Conservation (phyloP, 306 rosid species). For the Cicer bijugum region DNA sequence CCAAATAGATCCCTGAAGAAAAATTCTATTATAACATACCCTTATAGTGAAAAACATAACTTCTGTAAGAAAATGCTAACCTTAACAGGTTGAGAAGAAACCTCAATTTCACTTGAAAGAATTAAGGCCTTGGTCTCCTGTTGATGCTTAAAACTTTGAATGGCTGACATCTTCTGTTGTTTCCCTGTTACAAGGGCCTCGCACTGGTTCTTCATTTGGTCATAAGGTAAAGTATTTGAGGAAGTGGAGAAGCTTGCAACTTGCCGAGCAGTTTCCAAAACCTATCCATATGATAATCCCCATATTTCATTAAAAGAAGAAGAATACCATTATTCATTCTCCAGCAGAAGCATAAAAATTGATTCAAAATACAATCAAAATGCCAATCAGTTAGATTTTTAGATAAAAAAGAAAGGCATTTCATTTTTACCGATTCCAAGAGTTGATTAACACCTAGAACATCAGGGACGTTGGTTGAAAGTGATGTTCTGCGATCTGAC, state of each 20-base stretch:
- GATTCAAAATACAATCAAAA: conserved; percentile 40
- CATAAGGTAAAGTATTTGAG: conserved; percentile 78
- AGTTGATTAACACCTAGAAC: conserved; percentile 86
- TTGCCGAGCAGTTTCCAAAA: conserved; percentile 87
- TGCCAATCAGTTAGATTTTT: conserved; percentile 11
- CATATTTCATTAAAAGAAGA: conserved; percentile 30
- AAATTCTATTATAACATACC: conserved; percentile 8
- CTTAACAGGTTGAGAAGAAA: conserved; percentile 49
- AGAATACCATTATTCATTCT: conserved; percentile 15
- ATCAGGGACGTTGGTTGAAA: conserved; percentile 63
- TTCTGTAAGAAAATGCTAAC: conserved; percentile 51
- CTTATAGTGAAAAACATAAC: conserved; percentile 23
- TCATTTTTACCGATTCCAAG: conserved; percentile 83
- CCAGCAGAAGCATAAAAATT: conserved; percentile 40
- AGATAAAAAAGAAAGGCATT: conserved; percentile 12
- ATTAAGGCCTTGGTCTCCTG: conserved; percentile 65
- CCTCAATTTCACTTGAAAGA: conserved; percentile 66
- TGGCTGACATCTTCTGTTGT: conserved; percentile 91
- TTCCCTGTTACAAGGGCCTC: conserved; percentile 92
- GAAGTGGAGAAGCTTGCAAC: conserved; percentile 85
- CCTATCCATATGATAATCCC: conserved; percentile 56
- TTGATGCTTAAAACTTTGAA: conserved; percentile 81
- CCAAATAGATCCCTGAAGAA: conserved; percentile 24
- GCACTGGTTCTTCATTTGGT: conserved; percentile 90
- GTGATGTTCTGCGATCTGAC: conserved; percentile 79